These are phyloP conservation scores for Pyrrhoderma lamaoense DNA, from an alignment of 1,284 basidiomycete species.

Conservation along the genomic window DNA sequence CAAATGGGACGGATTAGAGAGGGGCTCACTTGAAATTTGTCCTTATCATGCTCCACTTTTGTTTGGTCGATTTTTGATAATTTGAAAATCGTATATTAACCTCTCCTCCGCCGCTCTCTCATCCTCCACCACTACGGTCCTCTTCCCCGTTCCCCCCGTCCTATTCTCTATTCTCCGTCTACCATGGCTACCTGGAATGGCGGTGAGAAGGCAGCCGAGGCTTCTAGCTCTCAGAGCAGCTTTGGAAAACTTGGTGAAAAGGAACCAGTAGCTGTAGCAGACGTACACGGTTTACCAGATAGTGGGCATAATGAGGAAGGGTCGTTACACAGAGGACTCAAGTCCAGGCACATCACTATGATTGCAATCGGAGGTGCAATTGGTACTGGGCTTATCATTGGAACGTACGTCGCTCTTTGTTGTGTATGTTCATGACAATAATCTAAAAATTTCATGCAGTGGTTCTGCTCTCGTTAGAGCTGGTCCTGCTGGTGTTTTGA, in stretches of 20 bases:
- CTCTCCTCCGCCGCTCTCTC: too few relatives aligned
- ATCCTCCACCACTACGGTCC: too few relatives aligned
- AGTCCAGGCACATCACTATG: constrained; percentile 66
- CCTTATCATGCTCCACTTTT: too few relatives aligned
- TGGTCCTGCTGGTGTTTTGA: constrained; percentile 44
- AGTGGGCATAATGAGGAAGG: neutral
- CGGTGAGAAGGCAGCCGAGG: constrained; percentile 1
- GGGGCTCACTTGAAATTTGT: too few relatives aligned
- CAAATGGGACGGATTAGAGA: too few relatives aligned
- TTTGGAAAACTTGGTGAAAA: constrained; percentile 3
- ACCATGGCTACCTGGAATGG: constrained; percentile 6
- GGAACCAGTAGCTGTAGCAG: neutral
- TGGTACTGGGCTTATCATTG: constrained; percentile 73
- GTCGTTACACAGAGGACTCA: constrained; percentile 50
- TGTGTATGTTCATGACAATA: neutral
- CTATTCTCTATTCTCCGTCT: neutral
- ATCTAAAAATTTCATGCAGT: constrained; percentile 18
- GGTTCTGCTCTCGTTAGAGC: constrained; percentile 48
- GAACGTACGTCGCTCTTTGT: constrained; percentile 27
- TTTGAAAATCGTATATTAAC: too few relatives aligned
- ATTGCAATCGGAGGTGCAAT: constrained; percentile 57
- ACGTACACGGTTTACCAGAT: neutral
- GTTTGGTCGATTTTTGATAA: too few relatives aligned
- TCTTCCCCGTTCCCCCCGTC: neutral
- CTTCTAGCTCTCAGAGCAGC: constrained; percentile 4